Evolutionary conservation across 1,284 basidiomycete genomes (phyloP).

Genomic region (Boletus semigastroideus): DNA sequence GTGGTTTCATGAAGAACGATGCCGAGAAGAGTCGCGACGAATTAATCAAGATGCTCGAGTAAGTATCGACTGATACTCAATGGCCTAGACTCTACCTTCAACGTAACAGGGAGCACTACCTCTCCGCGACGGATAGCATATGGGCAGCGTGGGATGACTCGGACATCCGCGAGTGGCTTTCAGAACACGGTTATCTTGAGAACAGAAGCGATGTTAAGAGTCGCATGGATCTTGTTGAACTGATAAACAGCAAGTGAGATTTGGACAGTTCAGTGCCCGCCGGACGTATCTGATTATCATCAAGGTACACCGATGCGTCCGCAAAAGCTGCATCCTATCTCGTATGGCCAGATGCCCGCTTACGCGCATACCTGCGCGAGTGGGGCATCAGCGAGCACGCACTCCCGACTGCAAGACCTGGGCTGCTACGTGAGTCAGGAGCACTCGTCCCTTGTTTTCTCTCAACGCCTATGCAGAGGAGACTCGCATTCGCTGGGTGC

Average conservation of each 20-base stretch:
- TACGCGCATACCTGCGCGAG: slow-evolving; percentile 80
- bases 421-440: slow-evolving; percentile 61
- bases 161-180: slow-evolving; percentile 76
- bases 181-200: slow-evolving; percentile 68
- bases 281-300: not conserved
- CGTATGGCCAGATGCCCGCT: slow-evolving; percentile 86
- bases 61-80: slow-evolving; percentile 22
- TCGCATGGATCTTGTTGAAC: slow-evolving; percentile 69
- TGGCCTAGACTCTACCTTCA: not conserved
- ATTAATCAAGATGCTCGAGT: slow-evolving; percentile 70
- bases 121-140: slow-evolving; percentile 63
- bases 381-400: slow-evolving; percentile 67
- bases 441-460: not conserved
- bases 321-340: slow-evolving; percentile 61
- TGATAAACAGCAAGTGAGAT: slow-evolving; percentile 66
- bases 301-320: slow-evolving; percentile 28
- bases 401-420: slow-evolving; percentile 63
- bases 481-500: slow-evolving; percentile 75
- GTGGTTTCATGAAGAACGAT: slow-evolving; percentile 67
- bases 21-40: slow-evolving; percentile 74
- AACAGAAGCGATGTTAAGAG: slow-evolving; percentile 59
- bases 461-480: slow-evolving; percentile 49
- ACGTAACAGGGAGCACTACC: slow-evolving; percentile 67
- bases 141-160: slow-evolving; percentile 79
- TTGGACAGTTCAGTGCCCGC: not conserved